Base-by-base conservation (phyloP, 78 protist species). In the Dictyostelium brefeldianum region DNA sequence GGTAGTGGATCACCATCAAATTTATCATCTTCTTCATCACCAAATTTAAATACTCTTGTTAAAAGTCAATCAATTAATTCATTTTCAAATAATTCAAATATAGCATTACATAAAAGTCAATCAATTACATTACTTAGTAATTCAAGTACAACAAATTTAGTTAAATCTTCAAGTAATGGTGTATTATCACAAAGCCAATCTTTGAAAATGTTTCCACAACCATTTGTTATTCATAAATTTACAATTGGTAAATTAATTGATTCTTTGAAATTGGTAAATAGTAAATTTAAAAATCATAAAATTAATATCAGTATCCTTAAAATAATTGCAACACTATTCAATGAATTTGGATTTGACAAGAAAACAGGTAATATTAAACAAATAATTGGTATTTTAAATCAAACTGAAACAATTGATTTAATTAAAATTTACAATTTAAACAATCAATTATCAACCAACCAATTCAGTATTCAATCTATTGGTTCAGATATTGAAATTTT, bases 371-470 rank as follows among this genome's bases (percentile, higher is more conserved):
- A 31, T 31, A 31, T 67, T 2, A 67, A 31, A 31, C 75, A 31
- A 14, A 9, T 31, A 1, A 67, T 67, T 67, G 75, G 48, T 31
- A 67, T 67, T 15, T 67, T 67, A 18, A 67, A 31, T 31, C 75
- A 31, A 31, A n/a, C 15, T 17, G 75, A 67, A 67, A 67, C 29
- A 1, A 36, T 31, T 1, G 75, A 67, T 17, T 67, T 67, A 31
- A 67, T 67, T 67, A 67, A 67, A 67, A 29, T 41, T 31, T 67
- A 67, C 36, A 67, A 67, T 67, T 29, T 67, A 67, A 67, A 67
- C 17, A 67, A 29, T 15, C 29, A 43, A 10, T 17, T 67, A 31
- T 31, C 47, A 25, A 15, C 43, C 27, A 67, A 67, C 31, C 56
- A 51, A 51, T 51, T 51, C 4, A 51, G 56, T 51, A 51, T 51